Percentiles rank a stretch among this genome's conserved stretches.
These are phyloP conservation scores for Abrus pulchellus DNA, from an alignment of 306 rosid species.

Conservation along the genomic window DNA sequence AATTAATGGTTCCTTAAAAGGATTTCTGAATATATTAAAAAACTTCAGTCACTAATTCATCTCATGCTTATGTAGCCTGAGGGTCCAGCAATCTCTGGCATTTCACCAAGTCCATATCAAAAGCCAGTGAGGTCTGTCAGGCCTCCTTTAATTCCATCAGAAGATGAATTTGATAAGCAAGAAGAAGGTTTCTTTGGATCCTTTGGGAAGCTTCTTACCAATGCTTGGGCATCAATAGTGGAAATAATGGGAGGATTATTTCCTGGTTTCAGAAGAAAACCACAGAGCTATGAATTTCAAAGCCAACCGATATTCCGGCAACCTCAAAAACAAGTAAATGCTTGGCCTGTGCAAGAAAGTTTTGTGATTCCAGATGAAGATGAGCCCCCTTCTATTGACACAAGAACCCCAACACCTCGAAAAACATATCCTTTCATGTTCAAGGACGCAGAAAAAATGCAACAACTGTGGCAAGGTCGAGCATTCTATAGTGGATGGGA, in stretches of 20 bases:
- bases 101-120: slow-evolving; percentile 63
- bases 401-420: slow-evolving; percentile 79
- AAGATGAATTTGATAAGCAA: slow-evolving; percentile 77
- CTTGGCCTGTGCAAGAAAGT: slow-evolving; percentile 92
- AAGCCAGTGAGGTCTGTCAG: slow-evolving; percentile 70
- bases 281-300: slow-evolving; percentile 57
- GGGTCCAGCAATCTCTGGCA: slow-evolving; percentile 41
- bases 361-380: slow-evolving; percentile 84
- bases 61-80: slow-evolving; percentile 62
- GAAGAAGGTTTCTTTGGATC: slow-evolving; percentile 89
- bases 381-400: slow-evolving; percentile 85
- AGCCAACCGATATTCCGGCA: slow-evolving; percentile 54
- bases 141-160: slow-evolving; percentile 86
- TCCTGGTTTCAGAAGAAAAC: slow-evolving; percentile 70
- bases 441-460: slow-evolving; percentile 80
- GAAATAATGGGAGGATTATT: slow-evolving; percentile 79
- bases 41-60: slow-evolving; percentile 17
- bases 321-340: slow-evolving; percentile 58
- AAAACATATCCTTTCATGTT: slow-evolving; percentile 92
- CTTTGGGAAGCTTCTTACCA: slow-evolving; percentile 73
- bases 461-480: slow-evolving; percentile 71
- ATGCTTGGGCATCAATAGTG: slow-evolving; percentile 65
- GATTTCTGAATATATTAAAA: slow-evolving; percentile 8
- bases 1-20: slow-evolving; percentile 11
- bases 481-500: slow-evolving; percentile 77